These are phyloP conservation scores for Delonix regia DNA, from an alignment of 306 rosid genomes.

Conservation along the genomic window DNA sequence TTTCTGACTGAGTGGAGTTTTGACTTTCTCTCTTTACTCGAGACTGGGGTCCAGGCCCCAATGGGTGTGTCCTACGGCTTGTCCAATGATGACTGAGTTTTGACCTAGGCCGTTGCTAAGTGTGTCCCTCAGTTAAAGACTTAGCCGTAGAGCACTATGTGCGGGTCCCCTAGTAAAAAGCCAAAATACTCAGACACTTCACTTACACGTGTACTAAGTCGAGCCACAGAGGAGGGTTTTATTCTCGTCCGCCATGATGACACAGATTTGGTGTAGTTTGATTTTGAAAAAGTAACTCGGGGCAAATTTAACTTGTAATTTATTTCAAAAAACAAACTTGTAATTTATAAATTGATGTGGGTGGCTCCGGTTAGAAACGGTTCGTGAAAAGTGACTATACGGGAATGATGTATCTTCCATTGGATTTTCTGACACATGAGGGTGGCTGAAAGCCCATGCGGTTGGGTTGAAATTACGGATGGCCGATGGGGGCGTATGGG, in stretches of 20 bases:
- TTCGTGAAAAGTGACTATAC: constrained; percentile 60
- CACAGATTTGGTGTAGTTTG: constrained; percentile 23
- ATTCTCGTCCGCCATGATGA: constrained; percentile 30
- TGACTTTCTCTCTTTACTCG: neutral
- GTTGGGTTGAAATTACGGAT: constrained; percentile 44
- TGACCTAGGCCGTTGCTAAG: constrained; percentile 54
- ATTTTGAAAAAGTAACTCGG: too few species aligned
- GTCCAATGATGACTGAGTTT: constrained; percentile 40
- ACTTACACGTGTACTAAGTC: constrained; percentile 49
- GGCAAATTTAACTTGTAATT: too few species aligned
- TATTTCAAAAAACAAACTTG: too few species aligned
- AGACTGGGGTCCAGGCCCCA: neutral
- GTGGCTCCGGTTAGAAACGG: constrained; percentile 4
- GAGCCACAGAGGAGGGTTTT: constrained; percentile 29
- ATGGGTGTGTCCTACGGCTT: neutral
- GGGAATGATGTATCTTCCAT: constrained; percentile 67
- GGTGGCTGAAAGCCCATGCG: constrained; percentile 43
- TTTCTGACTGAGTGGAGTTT: neutral
- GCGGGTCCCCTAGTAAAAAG: constrained; percentile 63
- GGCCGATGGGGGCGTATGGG: constrained; percentile 26
- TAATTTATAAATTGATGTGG: neutral
- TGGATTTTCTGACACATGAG: constrained; percentile 87
- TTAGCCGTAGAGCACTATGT: constrained; percentile 35
- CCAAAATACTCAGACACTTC: constrained; percentile 49
- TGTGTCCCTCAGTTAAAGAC: constrained; percentile 27